These are phyloP conservation scores for Neoscytalidium dimidiatum DNA, from an alignment of 2,329 filamentous ascomycete genomes.

Conservation along the genomic window DNA sequence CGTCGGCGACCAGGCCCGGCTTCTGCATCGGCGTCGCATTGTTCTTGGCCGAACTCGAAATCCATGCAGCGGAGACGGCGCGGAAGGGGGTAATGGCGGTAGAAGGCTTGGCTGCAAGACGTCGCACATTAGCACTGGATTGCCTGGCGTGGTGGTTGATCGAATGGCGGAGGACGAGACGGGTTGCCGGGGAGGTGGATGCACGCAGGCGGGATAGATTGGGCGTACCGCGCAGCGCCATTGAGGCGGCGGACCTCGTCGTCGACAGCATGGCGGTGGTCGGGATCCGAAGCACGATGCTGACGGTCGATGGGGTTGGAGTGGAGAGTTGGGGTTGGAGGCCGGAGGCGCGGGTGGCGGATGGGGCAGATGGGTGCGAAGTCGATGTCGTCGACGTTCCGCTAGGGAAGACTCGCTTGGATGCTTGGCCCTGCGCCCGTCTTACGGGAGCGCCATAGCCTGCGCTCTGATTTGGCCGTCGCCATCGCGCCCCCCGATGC, in stretches of 20 bases:
- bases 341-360: slow-evolving; percentile 34
- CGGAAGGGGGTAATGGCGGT: slow-evolving; percentile 65
- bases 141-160: neutral
- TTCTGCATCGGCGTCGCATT: slow-evolving; percentile 59
- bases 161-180: neutral
- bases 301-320: slow-evolving; percentile 30
- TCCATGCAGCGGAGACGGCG: slow-evolving; percentile 60
- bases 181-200: neutral
- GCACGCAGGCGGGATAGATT: slow-evolving; percentile 10
- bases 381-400: slow-evolving; percentile 34
- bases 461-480: slow-evolving; percentile 13
- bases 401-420: slow-evolving; percentile 21
- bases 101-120: slow-evolving; percentile 63
- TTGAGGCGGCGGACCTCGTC: slow-evolving; percentile 53
- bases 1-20: slow-evolving; percentile 55
- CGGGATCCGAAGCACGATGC: neutral
- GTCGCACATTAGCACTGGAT: neutral
- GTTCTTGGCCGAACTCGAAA: slow-evolving; percentile 67
- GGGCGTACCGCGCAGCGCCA: slow-evolving; percentile 55
- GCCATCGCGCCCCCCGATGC: too few relatives aligned
- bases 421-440: slow-evolving; percentile 16
- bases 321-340: slow-evolving; percentile 18
- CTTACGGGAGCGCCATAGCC: slow-evolving; percentile 13
- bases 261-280: slow-evolving; percentile 49
- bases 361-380: slow-evolving; percentile 25